Conservation (phyloP, 2,329 filamentous ascomycete species). For the Oidium heveae region DNA sequence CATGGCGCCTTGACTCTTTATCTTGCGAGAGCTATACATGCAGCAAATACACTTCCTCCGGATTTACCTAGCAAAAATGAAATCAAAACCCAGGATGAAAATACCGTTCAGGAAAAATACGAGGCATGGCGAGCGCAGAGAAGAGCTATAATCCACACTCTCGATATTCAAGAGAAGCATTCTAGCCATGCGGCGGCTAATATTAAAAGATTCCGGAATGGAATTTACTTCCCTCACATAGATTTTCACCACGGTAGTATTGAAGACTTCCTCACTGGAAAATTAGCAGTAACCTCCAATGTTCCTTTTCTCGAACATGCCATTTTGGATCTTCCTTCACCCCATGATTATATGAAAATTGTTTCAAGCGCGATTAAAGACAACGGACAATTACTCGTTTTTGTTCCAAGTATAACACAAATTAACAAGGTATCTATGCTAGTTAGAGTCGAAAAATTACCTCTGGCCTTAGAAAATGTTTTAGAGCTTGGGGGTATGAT, state of each 20-base stretch:
- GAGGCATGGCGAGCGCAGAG: slow-evolving; percentile 18
- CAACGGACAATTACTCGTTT: slow-evolving; percentile 41
- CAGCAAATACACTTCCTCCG: slow-evolving; percentile 33
- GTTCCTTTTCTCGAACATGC: slow-evolving; percentile 44
- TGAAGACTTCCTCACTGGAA: slow-evolving; percentile 31
- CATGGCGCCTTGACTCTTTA: slow-evolving; percentile 58
- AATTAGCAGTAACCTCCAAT: slow-evolving; percentile 19
- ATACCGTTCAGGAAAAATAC: slow-evolving; percentile 4
- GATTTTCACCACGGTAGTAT: slow-evolving; percentile 51
- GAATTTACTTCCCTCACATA: slow-evolving; percentile 42
- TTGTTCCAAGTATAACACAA: slow-evolving; percentile 57
- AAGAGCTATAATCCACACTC: slow-evolving; percentile 46
- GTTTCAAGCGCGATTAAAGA: slow-evolving; percentile 32
- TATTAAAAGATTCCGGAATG: slow-evolving; percentile 39
- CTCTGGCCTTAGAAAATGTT: slow-evolving; percentile 28
- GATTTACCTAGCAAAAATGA: slow-evolving; percentile 10
- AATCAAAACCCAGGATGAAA: not conserved
- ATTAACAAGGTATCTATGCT: slow-evolving; percentile 36
- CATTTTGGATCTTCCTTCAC: slow-evolving; percentile 46
- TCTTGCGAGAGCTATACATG: slow-evolving; percentile 50
- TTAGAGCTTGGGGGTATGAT: slow-evolving; percentile 31
- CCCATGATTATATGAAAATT: slow-evolving; percentile 23
- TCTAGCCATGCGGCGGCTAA: slow-evolving; percentile 37
- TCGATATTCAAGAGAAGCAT: slow-evolving; percentile 39
- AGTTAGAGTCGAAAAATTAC: slow-evolving; percentile 28